These are phyloP conservation scores for Aspergillus aculeatinus DNA, from an alignment of 2,329 filamentous ascomycete species.

Conservation along the genomic window DNA sequence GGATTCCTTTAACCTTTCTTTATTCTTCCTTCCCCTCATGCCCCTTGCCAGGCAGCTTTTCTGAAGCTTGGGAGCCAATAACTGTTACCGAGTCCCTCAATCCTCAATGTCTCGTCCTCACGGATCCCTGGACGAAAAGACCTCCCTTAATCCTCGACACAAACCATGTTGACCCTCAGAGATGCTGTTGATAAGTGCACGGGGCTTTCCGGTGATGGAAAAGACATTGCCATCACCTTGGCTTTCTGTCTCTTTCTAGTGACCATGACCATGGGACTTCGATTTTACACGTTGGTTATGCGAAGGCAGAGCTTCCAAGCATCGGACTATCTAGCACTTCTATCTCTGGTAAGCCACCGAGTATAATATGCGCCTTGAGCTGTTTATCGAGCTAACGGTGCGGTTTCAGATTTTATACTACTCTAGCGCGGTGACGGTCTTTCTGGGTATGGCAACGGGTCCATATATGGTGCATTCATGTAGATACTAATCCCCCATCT, in stretches of 20 bases:
- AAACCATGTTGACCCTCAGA: slow-evolving; percentile 1
- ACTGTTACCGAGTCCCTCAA: not conserved
- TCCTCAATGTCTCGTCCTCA: slow-evolving; percentile 3
- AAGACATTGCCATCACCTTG: slow-evolving; percentile 3
- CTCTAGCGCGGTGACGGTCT: slow-evolving; percentile 4
- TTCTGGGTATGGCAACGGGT: not conserved
- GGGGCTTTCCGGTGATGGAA: slow-evolving; percentile 4
- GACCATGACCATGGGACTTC: slow-evolving; percentile 2
- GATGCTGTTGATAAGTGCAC: not conserved
- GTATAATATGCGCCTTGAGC: not conserved
- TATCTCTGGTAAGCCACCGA: not conserved
- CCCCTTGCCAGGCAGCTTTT: not conserved
- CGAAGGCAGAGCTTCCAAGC: not conserved
- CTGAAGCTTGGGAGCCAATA: not conserved
- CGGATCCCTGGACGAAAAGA: not conserved
- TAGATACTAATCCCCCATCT: not conserved
- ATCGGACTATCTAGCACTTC: not conserved
- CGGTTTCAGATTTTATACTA: slow-evolving; percentile 3
- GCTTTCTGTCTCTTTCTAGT: slow-evolving; percentile 7
- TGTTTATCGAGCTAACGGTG: not conserved
- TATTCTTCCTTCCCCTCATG: not conserved
- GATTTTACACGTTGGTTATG: not conserved
- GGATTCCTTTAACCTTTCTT: not conserved
- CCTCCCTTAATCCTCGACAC: not conserved
- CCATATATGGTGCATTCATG: not conserved